Evolutionary conservation across 2,329 filamentous ascomycete species (phyloP).

Genomic region (Fusarium citri): DNA sequence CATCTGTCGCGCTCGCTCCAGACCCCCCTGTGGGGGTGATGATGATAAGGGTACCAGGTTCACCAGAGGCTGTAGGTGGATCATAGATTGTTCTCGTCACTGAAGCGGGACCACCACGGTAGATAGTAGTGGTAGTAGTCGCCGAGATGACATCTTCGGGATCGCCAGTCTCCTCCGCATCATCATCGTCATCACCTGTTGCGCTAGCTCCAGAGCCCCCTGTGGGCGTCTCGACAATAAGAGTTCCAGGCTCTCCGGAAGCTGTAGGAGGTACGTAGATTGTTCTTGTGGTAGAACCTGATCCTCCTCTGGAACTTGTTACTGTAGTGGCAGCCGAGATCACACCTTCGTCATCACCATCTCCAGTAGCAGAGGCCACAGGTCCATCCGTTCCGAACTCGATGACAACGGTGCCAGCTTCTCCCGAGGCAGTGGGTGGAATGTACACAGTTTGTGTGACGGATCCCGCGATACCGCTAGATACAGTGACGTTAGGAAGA

Average conservation of each 20-base stretch:
- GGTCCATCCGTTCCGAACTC: not conserved
- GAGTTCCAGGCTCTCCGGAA: constrained; percentile 4
- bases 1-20: not conserved
- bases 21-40: not conserved
- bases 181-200: not conserved
- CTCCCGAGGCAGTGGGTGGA: constrained; percentile 1
- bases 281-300: not conserved
- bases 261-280: not conserved
- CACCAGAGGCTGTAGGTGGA: not conserved
- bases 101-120: no score
- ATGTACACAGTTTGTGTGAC: constrained; percentile 3
- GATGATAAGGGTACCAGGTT: constrained; percentile 12
- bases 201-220: not conserved
- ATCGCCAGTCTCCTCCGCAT: not conserved
- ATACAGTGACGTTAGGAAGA: not conserved
- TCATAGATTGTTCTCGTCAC: not conserved
- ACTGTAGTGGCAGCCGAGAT: not conserved
- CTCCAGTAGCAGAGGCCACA: not conserved
- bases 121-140: no score
- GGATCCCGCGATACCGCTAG: not conserved
- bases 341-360: not conserved
- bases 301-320: no score
- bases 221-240: not conserved
- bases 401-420: constrained; percentile 14
- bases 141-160: not conserved